Conservation (phyloP, 208 protist genomes). For the Leishmania braziliensis region DNA sequence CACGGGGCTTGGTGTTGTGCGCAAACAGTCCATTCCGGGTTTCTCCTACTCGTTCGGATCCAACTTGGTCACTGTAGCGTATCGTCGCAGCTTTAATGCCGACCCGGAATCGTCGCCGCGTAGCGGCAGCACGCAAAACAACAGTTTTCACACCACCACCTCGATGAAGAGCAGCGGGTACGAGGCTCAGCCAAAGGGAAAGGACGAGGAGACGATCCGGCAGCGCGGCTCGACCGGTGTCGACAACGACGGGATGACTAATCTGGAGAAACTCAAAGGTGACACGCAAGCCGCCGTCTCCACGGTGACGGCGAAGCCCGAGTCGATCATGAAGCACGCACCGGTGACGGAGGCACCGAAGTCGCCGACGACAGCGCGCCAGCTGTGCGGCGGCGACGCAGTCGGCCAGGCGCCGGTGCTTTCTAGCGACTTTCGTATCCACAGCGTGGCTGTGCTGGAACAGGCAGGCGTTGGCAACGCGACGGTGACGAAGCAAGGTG, state of each 20-base stretch:
- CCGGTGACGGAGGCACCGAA: conserved; percentile 27
- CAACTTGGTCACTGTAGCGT: conserved; percentile 16
- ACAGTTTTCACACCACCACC: conserved; percentile 30
- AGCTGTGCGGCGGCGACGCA: conserved; percentile 2
- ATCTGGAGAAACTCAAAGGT: not conserved
- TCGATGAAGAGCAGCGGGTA: conserved; percentile 6
- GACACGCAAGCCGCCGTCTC: not conserved
- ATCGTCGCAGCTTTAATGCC: conserved; percentile 20
- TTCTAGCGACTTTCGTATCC: conserved; percentile 30
- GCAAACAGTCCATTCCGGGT: conserved; percentile 36
- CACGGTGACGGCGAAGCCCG: not conserved
- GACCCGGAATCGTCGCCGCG: conserved; percentile 5
- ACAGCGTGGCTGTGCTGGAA: conserved; percentile 29
- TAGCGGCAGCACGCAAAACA: conserved; percentile 5
- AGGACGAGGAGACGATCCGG: not conserved
- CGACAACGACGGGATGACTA: conserved; percentile 22
- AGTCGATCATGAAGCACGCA: conserved; percentile 24
- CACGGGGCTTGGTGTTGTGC: conserved; percentile 43
- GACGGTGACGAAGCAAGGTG: conserved; percentile 20
- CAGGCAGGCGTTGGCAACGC: not conserved
- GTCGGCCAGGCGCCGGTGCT: conserved; percentile 7
- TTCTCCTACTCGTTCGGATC: conserved; percentile 53
- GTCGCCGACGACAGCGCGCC: conserved; percentile 16
- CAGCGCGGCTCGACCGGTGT: conserved; percentile 12
- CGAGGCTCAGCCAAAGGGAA: conserved; percentile 1